Base-by-base conservation (phyloP, 225 moss, liverwort and hornwort genomes). In the Antitrichia curtipendula region DNA sequence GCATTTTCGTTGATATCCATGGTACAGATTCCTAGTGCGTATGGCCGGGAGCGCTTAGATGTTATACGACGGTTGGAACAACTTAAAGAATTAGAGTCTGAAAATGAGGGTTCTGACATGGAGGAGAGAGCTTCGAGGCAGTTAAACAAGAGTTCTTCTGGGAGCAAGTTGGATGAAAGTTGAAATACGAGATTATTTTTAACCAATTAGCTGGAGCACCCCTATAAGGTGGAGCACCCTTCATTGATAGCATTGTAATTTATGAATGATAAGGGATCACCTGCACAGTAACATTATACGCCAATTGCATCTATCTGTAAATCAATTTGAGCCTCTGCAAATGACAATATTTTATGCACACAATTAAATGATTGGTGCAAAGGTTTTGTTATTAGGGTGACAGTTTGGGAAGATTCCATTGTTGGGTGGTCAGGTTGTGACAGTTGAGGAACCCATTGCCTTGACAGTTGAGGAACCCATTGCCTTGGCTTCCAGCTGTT, bases 1-100 rank as follows among this genome's bases (percentile, higher is more conserved):
- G 59, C 31, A 19, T 85, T 73, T 78, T 89, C 27, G 6, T 88
- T 85, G 84, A 72, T 88, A 29, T 36, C 22, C 75, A 32, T 79
- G 85, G 32, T 61, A 80, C 89, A 94, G 94, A 94, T 94, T 88
- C 94, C 94, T 28, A 94, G 91, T 89, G 87, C 93, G 14, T 94
- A 93, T 89, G 93, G 93, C 50, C 91, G 90, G 59, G 90, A 94
- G 82, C 94, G 94, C 56, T 88, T 94, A 83, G 93, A 93, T 88
- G 94, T 94, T 72, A 45, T 93, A 82, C 88, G 94, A 82, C 91
- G 93, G 77, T 86, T 94, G 82, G 93, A 94, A 81, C 94, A 94
- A 87, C 64, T 94, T 16, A 91, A 93, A 80, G 83, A 89, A 78
- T 78, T 94, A 80, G 94, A 92, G 86, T 80, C 94, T 82, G 92